Conservation (phyloP, 1,284 basidiomycete genomes). For the Exobasidium rhododendri region DNA sequence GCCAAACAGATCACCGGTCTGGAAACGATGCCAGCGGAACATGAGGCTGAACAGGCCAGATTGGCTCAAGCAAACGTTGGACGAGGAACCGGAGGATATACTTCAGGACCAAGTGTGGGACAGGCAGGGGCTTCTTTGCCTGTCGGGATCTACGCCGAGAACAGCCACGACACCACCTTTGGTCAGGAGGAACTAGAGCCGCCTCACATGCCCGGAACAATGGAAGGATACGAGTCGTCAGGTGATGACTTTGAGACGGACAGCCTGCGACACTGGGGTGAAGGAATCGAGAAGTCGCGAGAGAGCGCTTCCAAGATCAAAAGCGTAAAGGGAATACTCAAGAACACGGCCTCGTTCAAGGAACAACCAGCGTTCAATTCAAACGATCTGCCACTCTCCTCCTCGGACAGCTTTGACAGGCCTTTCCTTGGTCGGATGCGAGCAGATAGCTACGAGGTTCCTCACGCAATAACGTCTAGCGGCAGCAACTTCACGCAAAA, state of each 20-base stretch:
- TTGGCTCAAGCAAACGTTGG: background rate
- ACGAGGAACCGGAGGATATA: background rate
- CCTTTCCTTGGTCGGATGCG: conserved; percentile 49
- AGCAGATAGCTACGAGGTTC: conserved; percentile 56
- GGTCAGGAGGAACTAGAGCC: conserved; percentile 75
- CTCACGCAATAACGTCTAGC: conserved; percentile 24
- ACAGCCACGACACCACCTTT: conserved; percentile 62
- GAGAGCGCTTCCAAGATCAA: conserved; percentile 64
- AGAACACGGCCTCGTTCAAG: conserved; percentile 56
- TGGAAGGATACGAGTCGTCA: conserved; percentile 50
- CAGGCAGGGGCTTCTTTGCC: background rate
- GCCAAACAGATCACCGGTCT: conserved; percentile 25
- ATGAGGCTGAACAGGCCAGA: background rate
- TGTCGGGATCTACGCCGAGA: conserved; percentile 49
- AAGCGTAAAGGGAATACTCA: conserved; percentile 82
- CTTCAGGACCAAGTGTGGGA: background rate
- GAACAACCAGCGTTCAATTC: conserved; percentile 20
- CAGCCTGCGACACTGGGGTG: conserved; percentile 57
- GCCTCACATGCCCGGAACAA: conserved; percentile 58
- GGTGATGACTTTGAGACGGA: conserved; percentile 61
- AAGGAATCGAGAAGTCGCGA: conserved; percentile 66
- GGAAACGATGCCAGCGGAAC: conserved; percentile 32
- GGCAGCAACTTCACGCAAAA: conserved; percentile 26
- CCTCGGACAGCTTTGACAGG: conserved; percentile 23
- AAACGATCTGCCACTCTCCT: background rate